Evolutionary conservation across 305 asterid species (phyloP).

Genomic region (Fraxinus dipetala): DNA sequence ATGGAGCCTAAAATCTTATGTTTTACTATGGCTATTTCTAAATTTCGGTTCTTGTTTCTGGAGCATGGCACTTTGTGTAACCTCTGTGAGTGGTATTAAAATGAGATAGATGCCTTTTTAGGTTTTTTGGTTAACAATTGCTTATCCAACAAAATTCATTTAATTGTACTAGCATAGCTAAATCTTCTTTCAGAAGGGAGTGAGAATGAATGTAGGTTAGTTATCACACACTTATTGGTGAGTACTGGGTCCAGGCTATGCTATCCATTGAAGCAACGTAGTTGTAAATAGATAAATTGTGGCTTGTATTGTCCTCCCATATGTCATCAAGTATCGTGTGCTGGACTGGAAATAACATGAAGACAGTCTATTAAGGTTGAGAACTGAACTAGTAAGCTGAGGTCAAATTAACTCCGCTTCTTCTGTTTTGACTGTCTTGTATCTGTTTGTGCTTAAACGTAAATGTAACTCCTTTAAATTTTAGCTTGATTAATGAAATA

Average conservation of each 20-base stretch:
- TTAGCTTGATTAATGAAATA: background rate
- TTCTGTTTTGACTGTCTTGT: background rate
- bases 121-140: background rate
- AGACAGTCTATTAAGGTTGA: background rate
- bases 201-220: background rate
- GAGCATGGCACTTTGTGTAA: background rate
- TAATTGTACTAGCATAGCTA: background rate
- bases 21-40: background rate
- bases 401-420: background rate
- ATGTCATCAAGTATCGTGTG: background rate
- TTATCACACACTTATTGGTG: background rate
- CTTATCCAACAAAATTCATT: background rate
- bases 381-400: background rate
- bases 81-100: background rate
- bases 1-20: background rate
- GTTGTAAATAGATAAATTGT: background rate
- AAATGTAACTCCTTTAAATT: background rate
- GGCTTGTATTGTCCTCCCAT: background rate
- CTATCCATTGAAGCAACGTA: background rate
- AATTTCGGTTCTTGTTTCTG: background rate
- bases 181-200: background rate
- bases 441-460: background rate
- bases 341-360: background rate
- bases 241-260: background rate
- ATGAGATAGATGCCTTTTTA: background rate